phyloP scores from a whole-genome alignment of 2,329 filamentous ascomycete genomes.

The Neospermospora avenae region DNA sequence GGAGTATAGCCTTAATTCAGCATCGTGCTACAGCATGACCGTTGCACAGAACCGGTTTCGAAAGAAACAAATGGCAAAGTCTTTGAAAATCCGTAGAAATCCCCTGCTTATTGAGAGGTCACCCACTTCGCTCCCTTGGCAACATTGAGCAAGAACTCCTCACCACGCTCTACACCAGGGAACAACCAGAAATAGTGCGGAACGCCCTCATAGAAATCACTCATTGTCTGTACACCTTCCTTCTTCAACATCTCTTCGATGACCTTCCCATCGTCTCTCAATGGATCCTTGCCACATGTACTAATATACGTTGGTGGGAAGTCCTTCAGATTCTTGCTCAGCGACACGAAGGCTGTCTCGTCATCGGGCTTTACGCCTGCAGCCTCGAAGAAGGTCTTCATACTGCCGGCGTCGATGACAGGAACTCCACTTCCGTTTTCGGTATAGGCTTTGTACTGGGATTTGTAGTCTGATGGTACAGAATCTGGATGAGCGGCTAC shows the following conservation, averaged over 20 bases:
- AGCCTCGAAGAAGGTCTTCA: constrained; percentile 24
- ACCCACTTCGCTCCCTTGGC: constrained; percentile 16
- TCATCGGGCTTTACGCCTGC: constrained; percentile 16
- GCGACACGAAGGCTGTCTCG: constrained; percentile 16
- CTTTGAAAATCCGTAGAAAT: not conserved
- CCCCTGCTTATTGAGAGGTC: not conserved
- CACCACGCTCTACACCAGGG: constrained; percentile 17
- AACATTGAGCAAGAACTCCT: constrained; percentile 24
- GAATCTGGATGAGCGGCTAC: constrained; percentile 24
- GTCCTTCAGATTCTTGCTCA: constrained; percentile 15
- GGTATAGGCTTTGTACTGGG: constrained; percentile 21
- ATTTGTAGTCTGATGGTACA: constrained; percentile 18
- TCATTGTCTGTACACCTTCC: constrained; percentile 28
- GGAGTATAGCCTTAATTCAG: not conserved
- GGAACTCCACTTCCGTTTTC: constrained; percentile 23
- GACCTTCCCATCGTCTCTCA: constrained; percentile 34
- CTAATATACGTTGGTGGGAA: constrained; percentile 27
- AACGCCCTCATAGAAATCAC: constrained; percentile 31
- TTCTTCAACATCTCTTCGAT: constrained; percentile 31
- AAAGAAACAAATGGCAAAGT: no score
- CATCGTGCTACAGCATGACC: no score
- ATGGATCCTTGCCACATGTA: constrained; percentile 31
- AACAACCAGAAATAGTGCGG: constrained; percentile 36
- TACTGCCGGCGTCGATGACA: constrained; percentile 19
- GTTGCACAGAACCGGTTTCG: no score